phyloP scores from a whole-genome alignment of 2,329 filamentous ascomycete genomes.

The Colletotrichum tanaceti region DNA sequence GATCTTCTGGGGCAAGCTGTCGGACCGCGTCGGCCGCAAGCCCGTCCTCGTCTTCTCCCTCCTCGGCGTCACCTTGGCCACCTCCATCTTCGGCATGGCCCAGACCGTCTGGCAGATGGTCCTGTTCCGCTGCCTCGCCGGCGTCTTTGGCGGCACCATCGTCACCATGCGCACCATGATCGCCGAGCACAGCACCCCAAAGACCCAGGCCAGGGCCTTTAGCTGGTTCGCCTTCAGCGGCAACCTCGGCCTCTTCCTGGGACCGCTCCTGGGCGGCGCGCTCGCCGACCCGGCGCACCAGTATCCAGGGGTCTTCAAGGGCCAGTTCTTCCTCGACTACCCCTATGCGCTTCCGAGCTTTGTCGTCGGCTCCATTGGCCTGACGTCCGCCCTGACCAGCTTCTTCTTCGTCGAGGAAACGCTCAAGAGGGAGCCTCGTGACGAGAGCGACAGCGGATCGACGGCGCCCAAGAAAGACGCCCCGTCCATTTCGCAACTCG shows the following conservation, averaged over 20 bases:
- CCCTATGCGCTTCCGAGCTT: conserved; percentile 75
- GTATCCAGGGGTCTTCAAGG: conserved; percentile 69
- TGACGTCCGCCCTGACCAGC: conserved; percentile 63
- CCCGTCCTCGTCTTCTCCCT: conserved; percentile 77
- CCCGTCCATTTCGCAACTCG: conserved; percentile 52
- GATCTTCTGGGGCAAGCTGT: conserved; percentile 74
- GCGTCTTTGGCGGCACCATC: conserved; percentile 78
- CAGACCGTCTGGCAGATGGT: conserved; percentile 79
- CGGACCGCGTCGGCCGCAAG: conserved; percentile 77
- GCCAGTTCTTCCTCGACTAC: conserved; percentile 69
- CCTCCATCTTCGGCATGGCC: conserved; percentile 75
- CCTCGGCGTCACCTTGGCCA: conserved; percentile 70
- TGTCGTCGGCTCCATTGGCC: conserved; percentile 54
- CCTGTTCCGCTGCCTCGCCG: conserved; percentile 75
- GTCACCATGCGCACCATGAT: conserved; percentile 84
- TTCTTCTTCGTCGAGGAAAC: conserved; percentile 74
- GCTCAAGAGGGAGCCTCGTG: conserved; percentile 49
- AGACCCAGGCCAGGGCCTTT: conserved; percentile 79
- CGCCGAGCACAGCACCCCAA: conserved; percentile 75
- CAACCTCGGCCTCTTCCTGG: conserved; percentile 80
- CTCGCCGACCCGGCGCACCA: conserved; percentile 75
- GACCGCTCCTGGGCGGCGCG: conserved; percentile 75
- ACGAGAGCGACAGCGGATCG: not conserved
- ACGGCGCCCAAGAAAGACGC: conserved; percentile 6
- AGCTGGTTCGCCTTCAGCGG: conserved; percentile 81